Base-by-base conservation (phyloP, 176 grass and related monocot genomes). In the Lolium multiflorum region DNA sequence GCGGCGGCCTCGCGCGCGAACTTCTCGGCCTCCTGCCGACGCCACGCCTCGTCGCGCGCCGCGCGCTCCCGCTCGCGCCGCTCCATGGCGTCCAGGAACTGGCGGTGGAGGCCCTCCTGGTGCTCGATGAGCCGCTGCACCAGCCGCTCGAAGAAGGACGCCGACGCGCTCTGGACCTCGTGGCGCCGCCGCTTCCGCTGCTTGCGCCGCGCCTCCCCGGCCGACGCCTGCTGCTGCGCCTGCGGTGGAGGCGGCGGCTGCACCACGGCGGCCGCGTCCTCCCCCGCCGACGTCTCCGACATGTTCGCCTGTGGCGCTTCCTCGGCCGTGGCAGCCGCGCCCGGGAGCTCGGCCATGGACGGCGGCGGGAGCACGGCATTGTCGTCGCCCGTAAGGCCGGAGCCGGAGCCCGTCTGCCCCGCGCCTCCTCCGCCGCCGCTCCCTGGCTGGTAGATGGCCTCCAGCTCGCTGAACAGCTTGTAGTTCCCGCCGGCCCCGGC, bases 391-490 rank as follows among this genome's bases (percentile, higher is more conserved):
- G 97, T 99, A 24, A 99, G 92, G 0, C 90, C 97, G 3, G 97
- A 98, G 26, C 94, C 90, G 6, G 97, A 96, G n/a, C 97, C 97
- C 3, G 97, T 92, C 82, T 96, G 94, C 0, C 46, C 71, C 11
- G 87, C 74, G 59, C 82, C 31, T 35, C 31, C 31, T 35, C 31
- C 84, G 25, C 84, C 69, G 5, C 91, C 73, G 57, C 89, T 93
- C 20, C 97, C 97, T 0, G 97, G 97, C 87, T 99, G 91, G 89
- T 90, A 99, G 84, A 99, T 99, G 64, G 97, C 97, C 54, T 99
- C 97, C 22, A 99, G 90, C 76, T 99, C 97, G 79, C 97, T 96
- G 84, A 96, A 99, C 18, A 99, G 92, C 90, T 99, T 99, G 90
- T 99, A 99, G 80, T 96, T 96, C 82, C 88, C 90, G 2, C 26